These are phyloP conservation scores for Brassica balearica DNA, from an alignment of 441 rosid genomes.

Conservation along the genomic window DNA sequence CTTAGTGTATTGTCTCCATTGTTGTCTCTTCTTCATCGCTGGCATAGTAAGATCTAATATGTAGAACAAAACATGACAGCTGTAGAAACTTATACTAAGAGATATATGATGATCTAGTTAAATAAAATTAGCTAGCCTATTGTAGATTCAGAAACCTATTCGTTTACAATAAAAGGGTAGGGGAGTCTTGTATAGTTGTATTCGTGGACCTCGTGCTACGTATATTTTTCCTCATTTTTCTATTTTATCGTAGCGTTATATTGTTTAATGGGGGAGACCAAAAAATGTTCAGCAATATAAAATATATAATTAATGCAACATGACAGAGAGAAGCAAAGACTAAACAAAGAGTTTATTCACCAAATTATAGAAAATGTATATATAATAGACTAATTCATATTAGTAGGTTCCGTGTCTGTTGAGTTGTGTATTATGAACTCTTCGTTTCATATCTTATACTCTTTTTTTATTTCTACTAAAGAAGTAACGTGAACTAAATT, in stretches of 20 bases:
- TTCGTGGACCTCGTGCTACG: conserved; percentile 35
- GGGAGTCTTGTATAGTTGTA: conserved; percentile 24
- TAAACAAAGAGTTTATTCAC: conserved; percentile 16
- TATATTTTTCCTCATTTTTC: conserved; percentile 4
- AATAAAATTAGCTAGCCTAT: conserved; percentile 15
- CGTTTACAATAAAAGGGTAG: conserved; percentile 4
- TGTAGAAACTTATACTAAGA: conserved; percentile 23
- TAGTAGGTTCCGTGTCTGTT: no score
- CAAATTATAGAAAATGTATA: no score
- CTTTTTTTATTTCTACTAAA: no score
- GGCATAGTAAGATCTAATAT: conserved; percentile 19
- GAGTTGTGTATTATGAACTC: no score
- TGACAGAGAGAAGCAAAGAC: conserved; percentile 38
- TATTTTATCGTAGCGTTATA: not conserved
- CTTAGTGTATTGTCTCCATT: conserved; percentile 32
- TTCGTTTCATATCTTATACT: no score
- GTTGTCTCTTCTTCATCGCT: conserved; percentile 28
- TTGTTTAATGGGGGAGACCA: conserved; percentile 31
- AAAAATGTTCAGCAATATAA: conserved; percentile 18
- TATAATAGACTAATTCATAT: no score
- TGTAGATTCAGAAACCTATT: conserved; percentile 20
- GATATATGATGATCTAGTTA: conserved; percentile 13
- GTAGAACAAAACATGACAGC: conserved; percentile 41
- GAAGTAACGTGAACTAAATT: no score
- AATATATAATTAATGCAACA: no score